Evolutionary conservation across 2,329 filamentous ascomycete genomes (phyloP), one percentile per base, ranked within the genome.

Genomic region (Rhinocladiella mackenziei): DNA sequence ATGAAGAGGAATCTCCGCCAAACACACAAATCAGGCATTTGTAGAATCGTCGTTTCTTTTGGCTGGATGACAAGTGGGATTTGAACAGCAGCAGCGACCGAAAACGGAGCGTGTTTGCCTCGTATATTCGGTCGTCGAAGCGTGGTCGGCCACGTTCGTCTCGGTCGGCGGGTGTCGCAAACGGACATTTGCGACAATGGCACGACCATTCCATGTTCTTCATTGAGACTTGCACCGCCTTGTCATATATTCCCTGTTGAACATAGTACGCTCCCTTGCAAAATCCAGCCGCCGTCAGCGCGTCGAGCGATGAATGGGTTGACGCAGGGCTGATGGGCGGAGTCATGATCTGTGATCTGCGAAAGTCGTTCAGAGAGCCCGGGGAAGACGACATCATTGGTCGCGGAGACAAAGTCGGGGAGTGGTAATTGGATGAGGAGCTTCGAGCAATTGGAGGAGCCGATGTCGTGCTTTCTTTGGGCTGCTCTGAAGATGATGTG

Each of bases 51-150:
- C 25, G 17, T 17, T 44, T 47, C 20, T 39, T 39, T 22, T 43
- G 17, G 2, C 20, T 39, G 17, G 35, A 33, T 11, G 48, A 14
- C n/a, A 51, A 22, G 32, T 51, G 48, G 22, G 43, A 43, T 23
- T 51, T 51, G 43, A 51, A 47, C 11, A 47, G 37, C 2, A 51
- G n/a, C 4, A 51, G 34, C 14, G 44, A 36, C 4, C 48, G 48
- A 29, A 46, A 51, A 14, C 48, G 48, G 2, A 47, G n/a, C 17
- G 28, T 38, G 13, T 30, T 20, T 9, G 39, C 39, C 20, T 36
- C 22, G 29, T 51, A 42, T 9, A 39, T 13, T 20, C 31, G 36
- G 26, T 51, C 48, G 22, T 51, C 48, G 17, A 51, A 51, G 25
- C 39, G 39, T 18, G 48, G 43, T 33, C 39, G 39, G 5, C 44